Conservation (phyloP, 441 rosid genomes). For the Populus trichocarpa region DNA sequence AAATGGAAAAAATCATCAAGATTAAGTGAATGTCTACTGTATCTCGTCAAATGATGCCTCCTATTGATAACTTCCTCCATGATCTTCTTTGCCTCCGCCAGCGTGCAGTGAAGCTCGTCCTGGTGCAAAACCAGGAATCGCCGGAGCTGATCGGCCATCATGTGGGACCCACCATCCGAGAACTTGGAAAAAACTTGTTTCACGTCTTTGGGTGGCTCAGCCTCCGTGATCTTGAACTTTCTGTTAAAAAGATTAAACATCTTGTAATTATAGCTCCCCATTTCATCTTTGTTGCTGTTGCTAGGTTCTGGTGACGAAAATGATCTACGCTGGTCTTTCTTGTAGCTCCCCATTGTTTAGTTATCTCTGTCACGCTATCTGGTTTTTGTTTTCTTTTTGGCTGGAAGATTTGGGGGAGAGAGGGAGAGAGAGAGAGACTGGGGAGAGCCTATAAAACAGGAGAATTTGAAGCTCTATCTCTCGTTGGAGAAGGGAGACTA, state of each 20-base stretch:
- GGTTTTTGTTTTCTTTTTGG: not conserved
- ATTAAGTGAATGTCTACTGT: slow-evolving; percentile 37
- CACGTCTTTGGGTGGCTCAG: slow-evolving; percentile 67
- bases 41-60: slow-evolving; percentile 36
- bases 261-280: slow-evolving; percentile 60
- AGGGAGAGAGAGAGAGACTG: slow-evolving; percentile 11
- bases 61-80: slow-evolving; percentile 46
- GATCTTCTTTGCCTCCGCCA: slow-evolving; percentile 59
- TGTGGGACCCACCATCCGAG: slow-evolving; percentile 49
- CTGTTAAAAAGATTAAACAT: slow-evolving; percentile 73
- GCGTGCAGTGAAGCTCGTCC: slow-evolving; percentile 44
- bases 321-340: slow-evolving; percentile 18
- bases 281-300: slow-evolving; percentile 9
- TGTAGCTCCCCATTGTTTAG: slow-evolving; percentile 8
- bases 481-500: slow-evolving; percentile 17
- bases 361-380: not conserved
- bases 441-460: slow-evolving; percentile 36
- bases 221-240: slow-evolving; percentile 48
- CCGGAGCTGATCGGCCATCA: slow-evolving; percentile 56
- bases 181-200: slow-evolving; percentile 43
- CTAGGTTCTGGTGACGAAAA: not conserved
- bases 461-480: slow-evolving; percentile 45
- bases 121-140: slow-evolving; percentile 61
- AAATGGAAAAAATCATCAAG: slow-evolving; percentile 73
- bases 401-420: not conserved